Percentiles rank a stretch among this genome's conserved stretches.
Evolutionary conservation across 306 rosid species (phyloP).

Genomic region (Comarum palustre): DNA sequence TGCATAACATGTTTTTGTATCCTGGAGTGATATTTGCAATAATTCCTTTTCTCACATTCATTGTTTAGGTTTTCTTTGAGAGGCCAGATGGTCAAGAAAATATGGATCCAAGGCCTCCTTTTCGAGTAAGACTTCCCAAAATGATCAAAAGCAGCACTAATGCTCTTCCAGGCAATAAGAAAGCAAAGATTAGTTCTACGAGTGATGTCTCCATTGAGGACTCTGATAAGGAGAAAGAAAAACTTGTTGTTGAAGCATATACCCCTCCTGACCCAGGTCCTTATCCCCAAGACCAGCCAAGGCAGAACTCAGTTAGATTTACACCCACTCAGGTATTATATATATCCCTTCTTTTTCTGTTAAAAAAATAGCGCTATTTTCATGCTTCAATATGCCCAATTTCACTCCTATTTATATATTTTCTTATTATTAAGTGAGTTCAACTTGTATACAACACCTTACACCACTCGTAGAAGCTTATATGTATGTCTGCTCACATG

Average conservation of each 20-base stretch:
- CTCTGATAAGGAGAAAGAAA: conserved; percentile 52
- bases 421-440: neutral
- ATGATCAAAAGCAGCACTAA: conserved; percentile 46
- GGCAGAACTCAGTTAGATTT: conserved; percentile 87
- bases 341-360: conserved; percentile 14
- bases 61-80: conserved; percentile 58
- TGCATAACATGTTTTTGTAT: neutral
- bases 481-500: neutral
- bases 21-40: neutral
- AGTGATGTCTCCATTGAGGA: conserved; percentile 37
- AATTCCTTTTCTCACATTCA: conserved; percentile 23
- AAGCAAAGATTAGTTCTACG: conserved; percentile 39
- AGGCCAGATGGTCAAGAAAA: conserved; percentile 56
- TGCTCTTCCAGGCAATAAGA: conserved; percentile 49
- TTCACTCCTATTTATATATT: neutral
- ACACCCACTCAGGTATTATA: conserved; percentile 86
- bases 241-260: conserved; percentile 68
- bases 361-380: neutral
- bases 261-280: conserved; percentile 97
- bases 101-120: conserved; percentile 74
- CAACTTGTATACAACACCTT: neutral
- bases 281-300: conserved; percentile 98
- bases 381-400: neutral
- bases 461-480: neutral
- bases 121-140: conserved; percentile 73